Base-by-base conservation (phyloP, 352 stramenopile genomes). In the Phytopythium chamaehyphon region DNA sequence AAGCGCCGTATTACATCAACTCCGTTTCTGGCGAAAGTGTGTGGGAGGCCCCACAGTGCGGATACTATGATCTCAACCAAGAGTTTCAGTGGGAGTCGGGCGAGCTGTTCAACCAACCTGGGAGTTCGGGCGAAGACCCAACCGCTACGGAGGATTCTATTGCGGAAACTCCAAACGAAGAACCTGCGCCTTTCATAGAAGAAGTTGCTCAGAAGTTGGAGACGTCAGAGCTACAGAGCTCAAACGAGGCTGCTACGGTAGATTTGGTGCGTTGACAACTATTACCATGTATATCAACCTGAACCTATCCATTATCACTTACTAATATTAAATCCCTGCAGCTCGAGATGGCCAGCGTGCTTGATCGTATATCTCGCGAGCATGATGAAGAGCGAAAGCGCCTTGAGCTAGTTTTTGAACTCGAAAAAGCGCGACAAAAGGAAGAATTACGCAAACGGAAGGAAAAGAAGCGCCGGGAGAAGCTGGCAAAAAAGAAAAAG, bases 1-100 rank as follows among this genome's bases (percentile, higher is more conserved):
- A 80, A 42, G 57, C 72, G 21, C 85, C 73, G 21, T 92, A 86
- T 47, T 92, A 89, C 54, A 55, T 80, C 39, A 74, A 90, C 46
- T 83, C 74, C 0, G 47, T 76, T 22, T 83, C 65, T 0, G 61
- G 64, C 0, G 76, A 84, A 46, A 88, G 76, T 38, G 62, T 74
- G 26, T 92, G 81, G 81, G 72, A 90, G 15, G 56, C 70, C 0
- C 81, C 81, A 8, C 26, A 49, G 21, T 55, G 64, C n/a, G 81
- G 81, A 16, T 92, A 77, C 31, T 73, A 82, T 40, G 78, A 88
- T 47, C 57, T 69, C 6, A 86, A 85, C 49, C 65, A 82, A 49
- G 53, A 84, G 37, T 90, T 82, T 31, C 69, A 78, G 19, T 53
- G 47, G 47, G 47, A 53, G 3, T 4, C 47, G 15, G 18, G 21